Evolutionary conservation across 2,329 filamentous ascomycete species (phyloP).

Genomic region (Sporothrix pallida): DNA sequence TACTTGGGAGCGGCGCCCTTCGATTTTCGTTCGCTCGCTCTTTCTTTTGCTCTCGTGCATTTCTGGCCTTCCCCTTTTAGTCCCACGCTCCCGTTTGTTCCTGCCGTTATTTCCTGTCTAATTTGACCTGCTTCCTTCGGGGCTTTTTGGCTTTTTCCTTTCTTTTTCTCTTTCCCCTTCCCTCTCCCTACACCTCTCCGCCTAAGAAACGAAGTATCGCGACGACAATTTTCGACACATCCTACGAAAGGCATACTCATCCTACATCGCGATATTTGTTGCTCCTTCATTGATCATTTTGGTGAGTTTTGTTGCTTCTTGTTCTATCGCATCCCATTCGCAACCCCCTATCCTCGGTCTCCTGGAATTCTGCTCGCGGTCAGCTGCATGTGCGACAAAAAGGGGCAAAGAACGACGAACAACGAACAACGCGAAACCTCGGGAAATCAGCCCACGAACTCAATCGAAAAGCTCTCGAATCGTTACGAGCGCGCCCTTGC

Average conservation of each 20-base stretch:
- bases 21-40: slow-evolving; percentile 26
- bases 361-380: slow-evolving; percentile 16
- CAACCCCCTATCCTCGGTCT: slow-evolving; percentile 2
- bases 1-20: slow-evolving; percentile 7
- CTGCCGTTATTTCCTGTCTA: slow-evolving; percentile 33
- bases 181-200: not conserved
- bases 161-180: slow-evolving; percentile 14
- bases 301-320: not conserved
- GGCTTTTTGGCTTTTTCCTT: slow-evolving; percentile 21
- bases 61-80: slow-evolving; percentile 35
- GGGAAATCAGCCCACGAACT: not conserved
- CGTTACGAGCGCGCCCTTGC: not conserved
- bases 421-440: not conserved
- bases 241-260: no score
- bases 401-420: slow-evolving; percentile 2
- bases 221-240: not conserved
- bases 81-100: slow-evolving; percentile 22
- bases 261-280: no score
- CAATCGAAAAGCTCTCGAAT: slow-evolving; percentile 14
- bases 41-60: slow-evolving; percentile 28
- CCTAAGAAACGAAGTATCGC: not conserved
- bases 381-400: slow-evolving; percentile 29
- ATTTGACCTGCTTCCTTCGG: slow-evolving; percentile 25
- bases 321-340: not conserved
- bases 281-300: not conserved